These are phyloP conservation scores for Solanum aculeatissimum DNA, from an alignment of 305 asterid species.

Conservation along the genomic window DNA sequence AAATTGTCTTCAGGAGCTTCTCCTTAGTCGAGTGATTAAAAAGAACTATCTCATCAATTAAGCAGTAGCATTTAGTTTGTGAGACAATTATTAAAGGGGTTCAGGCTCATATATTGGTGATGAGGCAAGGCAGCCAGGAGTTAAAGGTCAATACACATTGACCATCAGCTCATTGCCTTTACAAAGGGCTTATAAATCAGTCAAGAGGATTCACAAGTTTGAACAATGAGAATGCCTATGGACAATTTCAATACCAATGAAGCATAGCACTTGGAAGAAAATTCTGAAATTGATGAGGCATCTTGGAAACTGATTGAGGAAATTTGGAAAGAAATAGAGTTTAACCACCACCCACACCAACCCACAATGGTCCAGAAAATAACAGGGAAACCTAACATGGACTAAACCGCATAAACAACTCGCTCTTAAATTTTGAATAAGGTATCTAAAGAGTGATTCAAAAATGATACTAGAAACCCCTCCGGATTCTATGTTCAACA, in stretches of 20 bases:
- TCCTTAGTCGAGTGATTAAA: not conserved
- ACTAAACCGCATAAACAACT: not conserved
- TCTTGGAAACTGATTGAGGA: not conserved
- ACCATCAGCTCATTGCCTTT: not conserved
- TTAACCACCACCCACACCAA: not conserved
- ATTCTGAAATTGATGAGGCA: not conserved
- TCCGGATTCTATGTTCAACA: not conserved
- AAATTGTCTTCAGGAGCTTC: not conserved
- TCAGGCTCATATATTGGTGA: not conserved
- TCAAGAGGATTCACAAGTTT: not conserved
- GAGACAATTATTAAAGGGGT: not conserved
- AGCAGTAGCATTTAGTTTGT: not conserved
- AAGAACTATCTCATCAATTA: not conserved
- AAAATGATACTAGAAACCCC: not conserved
- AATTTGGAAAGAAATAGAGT: not conserved
- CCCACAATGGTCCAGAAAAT: not conserved
- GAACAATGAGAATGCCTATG: not conserved
- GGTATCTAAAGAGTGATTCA: not conserved
- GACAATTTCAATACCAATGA: not conserved
- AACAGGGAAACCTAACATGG: not conserved
- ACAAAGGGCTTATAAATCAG: not conserved
- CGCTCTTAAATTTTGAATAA: not conserved
- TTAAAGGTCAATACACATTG: not conserved
- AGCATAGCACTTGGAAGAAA: not conserved
- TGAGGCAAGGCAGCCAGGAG: not conserved